These are phyloP conservation scores for Astrephomene gubernaculifera DNA, from an alignment of 139 green algal genomes.

Conservation along the genomic window DNA sequence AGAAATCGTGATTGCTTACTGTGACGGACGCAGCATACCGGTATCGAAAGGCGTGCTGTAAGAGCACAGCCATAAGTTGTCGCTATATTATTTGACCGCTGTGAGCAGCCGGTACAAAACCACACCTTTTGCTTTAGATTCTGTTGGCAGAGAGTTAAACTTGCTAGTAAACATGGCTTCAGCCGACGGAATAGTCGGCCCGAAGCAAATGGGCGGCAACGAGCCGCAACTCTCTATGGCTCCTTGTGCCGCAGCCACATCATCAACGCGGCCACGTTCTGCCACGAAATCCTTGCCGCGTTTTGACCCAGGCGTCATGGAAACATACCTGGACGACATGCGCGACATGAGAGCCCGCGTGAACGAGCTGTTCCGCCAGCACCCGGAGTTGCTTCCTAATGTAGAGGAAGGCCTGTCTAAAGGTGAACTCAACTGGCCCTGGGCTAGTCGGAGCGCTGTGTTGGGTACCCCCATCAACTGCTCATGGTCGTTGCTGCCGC, in stretches of 20 bases:
- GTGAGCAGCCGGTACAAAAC: neutral
- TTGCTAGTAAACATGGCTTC: neutral
- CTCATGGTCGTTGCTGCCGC: no score
- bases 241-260: conserved; percentile 3
- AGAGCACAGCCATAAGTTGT: neutral
- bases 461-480: no score
- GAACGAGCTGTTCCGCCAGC: conserved; percentile 70
- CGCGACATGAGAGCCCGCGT: conserved; percentile 47
- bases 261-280: neutral
- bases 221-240: conserved; percentile 7
- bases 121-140: neutral
- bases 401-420: conserved; percentile 80
- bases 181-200: neutral
- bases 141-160: neutral
- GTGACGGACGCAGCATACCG: no score
- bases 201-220: neutral
- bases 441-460: no score
- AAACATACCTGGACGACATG: conserved; percentile 45
- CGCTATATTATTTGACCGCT: neutral
- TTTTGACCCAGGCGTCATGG: conserved; percentile 42
- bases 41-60: no score
- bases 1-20: neutral
- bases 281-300: conserved; percentile 28
- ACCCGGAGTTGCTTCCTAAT: conserved; percentile 80
- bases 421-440: conserved; percentile 42